A percentile compares a stretch with the other conserved stretches of the same genome.
phyloP scores from a whole-genome alignment of 129 eudicot species.

The Dittrichia graveolens region DNA sequence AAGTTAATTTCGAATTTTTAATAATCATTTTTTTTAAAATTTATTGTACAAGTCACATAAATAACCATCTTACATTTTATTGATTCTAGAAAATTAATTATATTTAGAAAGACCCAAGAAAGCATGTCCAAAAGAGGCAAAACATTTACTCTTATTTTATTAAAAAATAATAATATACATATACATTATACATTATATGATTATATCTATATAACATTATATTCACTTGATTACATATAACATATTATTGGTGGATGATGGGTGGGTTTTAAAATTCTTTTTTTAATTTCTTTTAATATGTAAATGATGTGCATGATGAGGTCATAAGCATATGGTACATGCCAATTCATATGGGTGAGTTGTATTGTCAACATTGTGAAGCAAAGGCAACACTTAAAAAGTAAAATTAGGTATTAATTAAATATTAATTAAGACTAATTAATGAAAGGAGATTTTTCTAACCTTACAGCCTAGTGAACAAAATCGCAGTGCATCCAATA shows the following conservation, averaged over 20 bases:
- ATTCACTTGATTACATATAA: neutral
- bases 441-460: slow-evolving; percentile 26
- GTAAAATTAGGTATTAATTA: slow-evolving; percentile 20
- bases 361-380: slow-evolving; percentile 38
- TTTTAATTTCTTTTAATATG: slow-evolving; percentile 16
- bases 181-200: neutral
- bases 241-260: slow-evolving; percentile 32
- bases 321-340: slow-evolving; percentile 43
- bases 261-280: slow-evolving; percentile 31
- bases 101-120: slow-evolving; percentile 7
- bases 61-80: slow-evolving; percentile 24
- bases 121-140: slow-evolving; percentile 13
- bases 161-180: neutral
- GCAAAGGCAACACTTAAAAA: slow-evolving; percentile 37
- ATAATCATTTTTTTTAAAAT: no score
- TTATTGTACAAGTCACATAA: slow-evolving; percentile 15
- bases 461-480: slow-evolving; percentile 99
- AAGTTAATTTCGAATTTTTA: no score
- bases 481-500: slow-evolving; percentile 89
- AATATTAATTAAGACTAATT: slow-evolving; percentile 3
- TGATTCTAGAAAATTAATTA: neutral
- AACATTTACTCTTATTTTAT: slow-evolving; percentile 4
- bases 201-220: slow-evolving; percentile 7
- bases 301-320: slow-evolving; percentile 39
- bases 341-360: slow-evolving; percentile 47